Percentiles rank a stretch among this genome's conserved stretches.
Conservation (phyloP, 352 stramenopile species). For the Phytopythium vexans region DNA sequence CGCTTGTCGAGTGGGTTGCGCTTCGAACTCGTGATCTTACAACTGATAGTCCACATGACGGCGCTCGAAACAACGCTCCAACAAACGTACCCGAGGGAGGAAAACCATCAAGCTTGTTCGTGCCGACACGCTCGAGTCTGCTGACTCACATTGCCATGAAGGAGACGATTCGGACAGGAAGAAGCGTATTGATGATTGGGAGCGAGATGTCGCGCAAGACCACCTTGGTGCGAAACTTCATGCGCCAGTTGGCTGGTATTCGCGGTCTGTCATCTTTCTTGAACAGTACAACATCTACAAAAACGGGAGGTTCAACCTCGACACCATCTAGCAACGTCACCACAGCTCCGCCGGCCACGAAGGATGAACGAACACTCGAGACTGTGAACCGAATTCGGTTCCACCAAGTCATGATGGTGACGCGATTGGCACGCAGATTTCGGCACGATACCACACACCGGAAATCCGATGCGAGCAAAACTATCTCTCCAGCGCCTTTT, state of each 20-base stretch:
- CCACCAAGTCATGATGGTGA: slow-evolving; percentile 41
- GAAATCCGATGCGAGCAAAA: not conserved
- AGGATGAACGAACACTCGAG: slow-evolving; percentile 17
- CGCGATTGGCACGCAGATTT: slow-evolving; percentile 26
- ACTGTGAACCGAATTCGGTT: slow-evolving; percentile 46
- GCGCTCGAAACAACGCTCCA: too few relatives aligned
- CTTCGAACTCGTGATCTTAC: not conserved
- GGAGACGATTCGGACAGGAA: slow-evolving; percentile 34
- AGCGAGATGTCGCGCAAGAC: slow-evolving; percentile 23
- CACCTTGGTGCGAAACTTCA: slow-evolving; percentile 31
- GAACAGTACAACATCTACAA: too few relatives aligned
- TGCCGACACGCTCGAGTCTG: slow-evolving; percentile 37
- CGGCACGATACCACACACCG: slow-evolving; percentile 2
- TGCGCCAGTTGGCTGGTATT: slow-evolving; percentile 18
- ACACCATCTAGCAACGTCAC: too few relatives aligned
- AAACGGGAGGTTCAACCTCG: too few relatives aligned
- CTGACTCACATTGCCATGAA: slow-evolving; percentile 37
- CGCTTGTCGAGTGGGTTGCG: not conserved
- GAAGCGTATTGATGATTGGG: slow-evolving; percentile 33
- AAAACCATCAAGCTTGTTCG: slow-evolving; percentile 19
- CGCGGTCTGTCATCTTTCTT: too few relatives aligned
- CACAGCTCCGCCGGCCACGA: not conserved
- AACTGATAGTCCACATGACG: not conserved
- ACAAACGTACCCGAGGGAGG: too few relatives aligned
- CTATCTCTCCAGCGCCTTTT: too few relatives aligned